A percentile compares a stretch with the other conserved stretches of the same genome.
Evolutionary conservation across 805 yeast species (phyloP).

Genomic region (Peterozyma xylosa): DNA sequence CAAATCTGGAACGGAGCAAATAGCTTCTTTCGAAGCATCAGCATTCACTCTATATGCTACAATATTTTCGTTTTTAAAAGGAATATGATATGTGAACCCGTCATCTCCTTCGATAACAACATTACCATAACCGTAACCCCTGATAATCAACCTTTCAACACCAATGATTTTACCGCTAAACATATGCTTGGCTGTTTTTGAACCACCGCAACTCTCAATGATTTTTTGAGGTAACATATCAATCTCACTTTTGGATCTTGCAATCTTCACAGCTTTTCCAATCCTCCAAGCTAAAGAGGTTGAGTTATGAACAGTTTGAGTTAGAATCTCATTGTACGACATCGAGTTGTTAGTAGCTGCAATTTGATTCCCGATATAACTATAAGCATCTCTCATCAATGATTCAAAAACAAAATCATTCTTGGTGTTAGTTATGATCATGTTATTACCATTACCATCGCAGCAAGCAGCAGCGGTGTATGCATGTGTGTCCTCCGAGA

Average conservation of each 20-base stretch:
- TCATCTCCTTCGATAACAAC: constrained; percentile 21
- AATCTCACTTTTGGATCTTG: constrained; percentile 25
- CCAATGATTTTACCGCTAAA: constrained; percentile 29
- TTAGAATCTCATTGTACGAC: constrained; percentile 19
- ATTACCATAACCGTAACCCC: constrained; percentile 31
- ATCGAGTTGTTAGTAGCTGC: constrained; percentile 28
- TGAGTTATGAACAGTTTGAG: constrained; percentile 23
- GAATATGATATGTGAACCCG: constrained; percentile 19
- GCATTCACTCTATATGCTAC: constrained; percentile 19
- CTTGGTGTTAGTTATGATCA: constrained; percentile 23
- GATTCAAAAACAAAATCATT: constrained; percentile 28
- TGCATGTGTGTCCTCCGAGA: background rate
- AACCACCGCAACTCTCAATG: constrained; percentile 27
- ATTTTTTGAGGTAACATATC: constrained; percentile 24
- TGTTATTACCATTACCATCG: constrained; percentile 33
- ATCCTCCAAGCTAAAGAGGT: constrained; percentile 36
- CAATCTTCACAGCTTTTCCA: constrained; percentile 30
- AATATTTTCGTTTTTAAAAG: constrained; percentile 39
- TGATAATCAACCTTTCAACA: constrained; percentile 27
- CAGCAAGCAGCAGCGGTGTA: constrained; percentile 20
- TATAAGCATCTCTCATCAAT: constrained; percentile 30
- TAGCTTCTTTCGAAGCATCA: constrained; percentile 14
- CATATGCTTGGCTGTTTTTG: constrained; percentile 19
- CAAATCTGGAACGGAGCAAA: constrained; percentile 34
- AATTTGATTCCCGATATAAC: constrained; percentile 31